These are phyloP conservation scores for Meyerozyma smithsonii DNA, from an alignment of 1,139 yeast species.

Conservation along the genomic window DNA sequence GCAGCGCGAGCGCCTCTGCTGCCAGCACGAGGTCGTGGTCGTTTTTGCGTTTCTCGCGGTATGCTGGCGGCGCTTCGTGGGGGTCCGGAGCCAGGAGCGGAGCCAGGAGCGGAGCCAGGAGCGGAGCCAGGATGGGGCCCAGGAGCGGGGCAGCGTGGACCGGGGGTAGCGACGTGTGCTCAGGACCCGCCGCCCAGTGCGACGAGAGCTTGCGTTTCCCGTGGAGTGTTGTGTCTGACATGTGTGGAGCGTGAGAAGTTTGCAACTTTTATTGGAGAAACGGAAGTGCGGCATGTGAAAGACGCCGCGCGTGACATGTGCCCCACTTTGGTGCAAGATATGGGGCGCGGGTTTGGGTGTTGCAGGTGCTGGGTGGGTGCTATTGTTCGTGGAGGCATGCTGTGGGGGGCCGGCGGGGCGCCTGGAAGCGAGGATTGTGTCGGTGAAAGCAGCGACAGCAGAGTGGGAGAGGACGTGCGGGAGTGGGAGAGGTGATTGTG, in stretches of 20 bases:
- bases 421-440: too few relatives aligned
- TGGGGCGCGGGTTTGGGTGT: too few relatives aligned
- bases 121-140: too few relatives aligned
- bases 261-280: background rate
- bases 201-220: conserved; percentile 1
- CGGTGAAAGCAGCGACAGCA: too few relatives aligned
- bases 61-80: background rate
- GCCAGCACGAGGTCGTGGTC: conserved; percentile 34
- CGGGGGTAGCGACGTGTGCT: background rate
- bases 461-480: too few relatives aligned
- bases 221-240: background rate
- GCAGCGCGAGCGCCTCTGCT: conserved; percentile 39
- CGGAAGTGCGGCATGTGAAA: background rate
- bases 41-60: conserved; percentile 3
- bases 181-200: background rate
- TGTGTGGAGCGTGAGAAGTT: conserved; percentile 1
- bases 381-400: too few relatives aligned
- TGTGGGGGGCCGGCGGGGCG: too few relatives aligned
- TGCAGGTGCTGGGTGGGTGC: too few relatives aligned
- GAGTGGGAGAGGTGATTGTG: too few relatives aligned
- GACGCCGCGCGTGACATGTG: background rate
- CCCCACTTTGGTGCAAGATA: background rate
- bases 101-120: too few relatives aligned
- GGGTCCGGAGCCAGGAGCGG: background rate
- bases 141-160: too few relatives aligned